Base-by-base conservation (phyloP, 2,329 filamentous ascomycete species). In the Hymenoscyphus salicellus region DNA sequence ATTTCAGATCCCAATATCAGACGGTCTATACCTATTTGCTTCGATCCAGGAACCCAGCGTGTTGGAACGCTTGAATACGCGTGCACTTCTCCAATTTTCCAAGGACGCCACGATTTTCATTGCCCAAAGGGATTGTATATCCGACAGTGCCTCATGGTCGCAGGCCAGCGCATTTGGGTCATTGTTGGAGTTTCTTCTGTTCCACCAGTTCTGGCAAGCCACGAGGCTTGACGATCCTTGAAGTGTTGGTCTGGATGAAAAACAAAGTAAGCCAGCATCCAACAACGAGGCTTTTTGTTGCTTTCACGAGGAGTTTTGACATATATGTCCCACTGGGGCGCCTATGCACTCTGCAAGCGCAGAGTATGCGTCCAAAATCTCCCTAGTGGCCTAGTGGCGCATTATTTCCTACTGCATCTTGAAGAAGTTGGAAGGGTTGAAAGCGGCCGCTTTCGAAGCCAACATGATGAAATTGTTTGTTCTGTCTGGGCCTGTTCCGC, bases 311-410 rank as follows among this genome's bases (percentile, higher is more conserved):
- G 20, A 10, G 23, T 5, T 23, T 23, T 5, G n/a, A 41, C 26
- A 32, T 65, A 32, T 65, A 30, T 41, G 56, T 43, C 49, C 60
- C 63, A 65, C 62, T 58, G 17, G 28, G 65, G 69, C 69, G 70
- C 67, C 64, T 69, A 73, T 69, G 70, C 70, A 72, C 68, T 66
- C 69, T 33, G 55, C 55, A 33, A 56, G 28, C 26, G 55, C 55
- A n/a, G n/a, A 30, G 63, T 66, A 68, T 49, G 32, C 14, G 14
- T 57, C 68, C 33, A 65, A 38, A 57, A 30, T 60, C 64, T 63
- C 65, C 65, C 63, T 70, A 38, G 32, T 14, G 58, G 23, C 68
- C 66, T 66, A 65, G 69, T 66, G 70, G 70, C 65, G 65, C 65
- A 68, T 66, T 56, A 60, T 61, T 65, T 55, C 30, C 60, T 57